Base-by-base conservation (phyloP, 441 rosid species). In the Corymbia citriodora region DNA sequence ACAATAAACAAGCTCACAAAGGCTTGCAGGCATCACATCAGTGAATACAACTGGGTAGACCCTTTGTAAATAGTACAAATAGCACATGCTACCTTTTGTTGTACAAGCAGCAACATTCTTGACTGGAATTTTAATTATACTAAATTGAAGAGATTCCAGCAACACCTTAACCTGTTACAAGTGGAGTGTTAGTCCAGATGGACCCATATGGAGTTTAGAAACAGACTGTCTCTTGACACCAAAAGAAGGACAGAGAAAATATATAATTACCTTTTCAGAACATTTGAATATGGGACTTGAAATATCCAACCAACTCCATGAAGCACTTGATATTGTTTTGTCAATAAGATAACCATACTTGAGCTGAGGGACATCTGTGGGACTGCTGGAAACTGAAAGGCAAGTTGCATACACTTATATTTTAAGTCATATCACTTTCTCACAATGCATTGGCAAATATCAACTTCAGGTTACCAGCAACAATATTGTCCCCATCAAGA, bases 321-420 rank as follows among this genome's bases (percentile, higher is more conserved):
- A 63, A 53, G 90, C 88, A 92, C 87, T 92, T 89, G 95, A 88
- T 89, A 89, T 91, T 88, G 92, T 91, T 90, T 94, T 93, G 65
- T 93, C 90, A 87, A 87, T 91, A 90, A 93, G 95, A 93, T 88
- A 93, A 55, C 99, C 99, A 83, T 96, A 96, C 93, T 93, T 96
- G 90, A 98, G 93, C 89, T 93, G 92, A 88, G 99, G 99, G 93
- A 96, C 90, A 93, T 93, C 96, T 83, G 95, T 91, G 55, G 97
- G 99, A 93, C 98, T 98, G 96, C 99, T 97, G 88, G 94, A 96
- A 88, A 96, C 99, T 98, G 90, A 87, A 87, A 88, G 72, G 87
- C n/a, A 88, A 90, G 88, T 17, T 89, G 74, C 18, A 74, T 72
- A 65, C 29, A 72, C 63, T n/a, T 91, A 90, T 36, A 90, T 36